Conservation (phyloP, 1,139 yeast species). For the Debaryomyces udenii region DNA sequence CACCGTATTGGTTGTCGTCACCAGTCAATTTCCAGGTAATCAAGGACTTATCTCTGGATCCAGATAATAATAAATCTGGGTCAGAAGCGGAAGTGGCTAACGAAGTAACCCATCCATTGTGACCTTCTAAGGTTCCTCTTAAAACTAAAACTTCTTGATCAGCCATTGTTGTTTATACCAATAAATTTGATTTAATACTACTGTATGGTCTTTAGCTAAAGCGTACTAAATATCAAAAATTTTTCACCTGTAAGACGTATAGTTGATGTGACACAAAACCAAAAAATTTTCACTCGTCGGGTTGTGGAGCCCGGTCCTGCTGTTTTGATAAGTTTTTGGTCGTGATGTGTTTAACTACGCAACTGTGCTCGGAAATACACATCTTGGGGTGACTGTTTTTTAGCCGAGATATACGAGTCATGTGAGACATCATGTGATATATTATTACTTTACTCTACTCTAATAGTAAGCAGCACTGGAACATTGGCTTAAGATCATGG, state of each 20-base stretch:
- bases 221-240: conserved; percentile 9
- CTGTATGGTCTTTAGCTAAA: background rate
- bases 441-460: background rate
- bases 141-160: conserved; percentile 95
- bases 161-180: conserved; percentile 47
- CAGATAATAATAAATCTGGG: conserved; percentile 98
- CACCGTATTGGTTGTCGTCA: conserved; percentile 97
- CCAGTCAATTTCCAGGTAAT: conserved; percentile 97
- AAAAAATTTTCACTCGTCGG: background rate
- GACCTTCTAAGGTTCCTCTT: conserved; percentile 98
- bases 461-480: no score
- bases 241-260: conserved; percentile 10
- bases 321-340: background rate
- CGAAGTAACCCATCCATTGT: conserved; percentile 92
- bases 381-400: conserved; percentile 37
- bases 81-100: conserved; percentile 97
- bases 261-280: conserved; percentile 7
- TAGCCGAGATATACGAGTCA: conserved; percentile 34
- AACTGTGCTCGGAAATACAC: conserved; percentile 41
- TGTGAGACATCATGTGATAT: background rate
- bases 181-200: background rate
- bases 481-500: no score
- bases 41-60: conserved; percentile 98
- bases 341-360: conserved; percentile 28
- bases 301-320: conserved; percentile 3